phyloP scores from a whole-genome alignment of 2,329 filamentous ascomycete species.

The Pyrenochaeta sp. region DNA sequence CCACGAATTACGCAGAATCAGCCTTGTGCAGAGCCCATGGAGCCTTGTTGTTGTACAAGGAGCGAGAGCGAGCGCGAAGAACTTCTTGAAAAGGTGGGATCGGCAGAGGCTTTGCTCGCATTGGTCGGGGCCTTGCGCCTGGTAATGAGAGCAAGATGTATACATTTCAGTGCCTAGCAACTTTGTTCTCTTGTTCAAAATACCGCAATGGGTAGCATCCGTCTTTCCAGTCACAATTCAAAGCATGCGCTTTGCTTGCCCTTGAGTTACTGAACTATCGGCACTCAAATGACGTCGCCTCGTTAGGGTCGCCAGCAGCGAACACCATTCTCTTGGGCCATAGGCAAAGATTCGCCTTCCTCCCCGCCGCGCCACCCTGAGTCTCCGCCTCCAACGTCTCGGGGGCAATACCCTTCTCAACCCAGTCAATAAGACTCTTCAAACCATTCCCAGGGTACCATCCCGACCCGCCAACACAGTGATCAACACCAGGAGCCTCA shows the following conservation, averaged over 20 bases:
- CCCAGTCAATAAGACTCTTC: slow-evolving; percentile 35
- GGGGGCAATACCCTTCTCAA: slow-evolving; percentile 35
- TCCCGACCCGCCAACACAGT: slow-evolving; percentile 34
- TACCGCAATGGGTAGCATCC: not conserved
- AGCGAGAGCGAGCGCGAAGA: too few relatives aligned
- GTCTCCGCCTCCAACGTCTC: slow-evolving; percentile 24
- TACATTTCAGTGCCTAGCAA: too few relatives aligned
- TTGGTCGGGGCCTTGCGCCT: too few relatives aligned
- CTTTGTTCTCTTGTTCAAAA: too few relatives aligned
- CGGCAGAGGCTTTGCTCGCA: too few relatives aligned
- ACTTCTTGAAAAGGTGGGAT: too few relatives aligned
- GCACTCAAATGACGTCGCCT: slow-evolving; percentile 12
- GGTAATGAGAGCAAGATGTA: too few relatives aligned
- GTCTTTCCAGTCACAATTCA: not conserved
- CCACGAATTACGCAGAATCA: not conserved
- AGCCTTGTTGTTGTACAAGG: too few relatives aligned
- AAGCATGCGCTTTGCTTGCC: not conserved
- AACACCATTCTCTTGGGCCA: slow-evolving; percentile 26
- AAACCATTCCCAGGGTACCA: slow-evolving; percentile 30
- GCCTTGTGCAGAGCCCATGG: not conserved
- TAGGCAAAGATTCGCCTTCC: slow-evolving; percentile 17
- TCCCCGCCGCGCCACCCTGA: not conserved
- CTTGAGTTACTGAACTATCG: not conserved
- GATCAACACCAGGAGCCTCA: slow-evolving; percentile 40
- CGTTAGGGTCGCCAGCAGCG: slow-evolving; percentile 3